phyloP scores from a whole-genome alignment of 768 basidiomycete genomes.

The Pleurotus sapidus region DNA sequence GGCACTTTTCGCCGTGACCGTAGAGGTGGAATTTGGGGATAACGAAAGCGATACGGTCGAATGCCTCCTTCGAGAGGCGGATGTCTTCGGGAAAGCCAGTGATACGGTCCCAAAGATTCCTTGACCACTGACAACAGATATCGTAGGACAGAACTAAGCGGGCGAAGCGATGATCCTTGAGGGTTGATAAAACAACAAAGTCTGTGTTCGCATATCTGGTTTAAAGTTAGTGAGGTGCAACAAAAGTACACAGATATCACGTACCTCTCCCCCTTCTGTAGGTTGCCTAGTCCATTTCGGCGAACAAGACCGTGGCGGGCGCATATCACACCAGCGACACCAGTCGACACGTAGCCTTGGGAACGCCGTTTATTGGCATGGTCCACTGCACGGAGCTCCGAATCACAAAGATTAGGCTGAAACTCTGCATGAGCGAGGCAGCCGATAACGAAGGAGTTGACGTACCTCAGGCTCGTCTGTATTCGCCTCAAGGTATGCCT shows the following conservation, averaged over 20 bases:
- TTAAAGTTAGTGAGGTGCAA: neutral
- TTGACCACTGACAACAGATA: constrained; percentile 21
- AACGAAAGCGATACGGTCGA: neutral
- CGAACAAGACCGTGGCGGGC: constrained; percentile 27
- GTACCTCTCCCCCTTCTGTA: constrained; percentile 32
- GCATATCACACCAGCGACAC: constrained; percentile 26
- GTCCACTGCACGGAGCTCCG: constrained; percentile 10
- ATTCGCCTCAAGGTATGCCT: constrained; percentile 5
- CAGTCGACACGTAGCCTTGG: constrained; percentile 20
- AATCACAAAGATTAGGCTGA: constrained; percentile 12
- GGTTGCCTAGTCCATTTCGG: constrained; percentile 23
- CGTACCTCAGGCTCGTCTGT: constrained; percentile 11
- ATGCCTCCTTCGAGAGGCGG: neutral
- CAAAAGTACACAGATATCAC: neutral
- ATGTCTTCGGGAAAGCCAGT: constrained; percentile 1
- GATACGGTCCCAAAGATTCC: constrained; percentile 1
- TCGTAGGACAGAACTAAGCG: constrained; percentile 25
- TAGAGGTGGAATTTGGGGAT: constrained; percentile 13
- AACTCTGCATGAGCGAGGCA: neutral
- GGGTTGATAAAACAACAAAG: constrained; percentile 17
- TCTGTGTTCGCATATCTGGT: constrained; percentile 28
- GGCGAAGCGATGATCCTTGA: neutral
- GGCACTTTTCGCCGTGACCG: constrained; percentile 15
- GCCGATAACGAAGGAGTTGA: neutral
- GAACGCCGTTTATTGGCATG: constrained; percentile 5